Percentiles rank a stretch among this genome's conserved stretches.
Evolutionary conservation across 352 stramenopile genomes (phyloP).

Genomic region (Phytophthora pini): DNA sequence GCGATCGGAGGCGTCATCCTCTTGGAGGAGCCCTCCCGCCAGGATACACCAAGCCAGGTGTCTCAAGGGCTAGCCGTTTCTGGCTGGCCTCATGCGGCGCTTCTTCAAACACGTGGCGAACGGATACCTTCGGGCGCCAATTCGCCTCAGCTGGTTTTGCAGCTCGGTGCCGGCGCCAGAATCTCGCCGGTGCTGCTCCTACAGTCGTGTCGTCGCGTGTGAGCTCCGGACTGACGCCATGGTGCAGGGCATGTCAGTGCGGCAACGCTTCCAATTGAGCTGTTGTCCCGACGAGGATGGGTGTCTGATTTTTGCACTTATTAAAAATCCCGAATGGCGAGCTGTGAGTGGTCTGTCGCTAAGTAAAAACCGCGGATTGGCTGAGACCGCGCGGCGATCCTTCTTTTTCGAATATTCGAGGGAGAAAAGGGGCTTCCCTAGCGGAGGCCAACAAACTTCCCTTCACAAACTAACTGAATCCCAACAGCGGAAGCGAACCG

Average conservation of each 20-base stretch:
- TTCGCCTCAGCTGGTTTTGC: constrained; percentile 7
- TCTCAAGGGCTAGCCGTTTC: constrained; percentile 19
- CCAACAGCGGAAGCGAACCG: constrained; percentile 5
- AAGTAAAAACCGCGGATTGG: constrained; percentile 37
- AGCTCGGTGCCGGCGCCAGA: constrained; percentile 15
- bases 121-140: constrained; percentile 3
- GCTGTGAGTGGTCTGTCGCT: constrained; percentile 6
- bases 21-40: neutral
- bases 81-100: neutral
- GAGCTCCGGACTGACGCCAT: constrained; percentile 32
- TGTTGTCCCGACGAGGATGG: constrained; percentile 18
- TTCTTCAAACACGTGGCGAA: constrained; percentile 10
- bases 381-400: neutral
- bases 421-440: constrained; percentile 16
- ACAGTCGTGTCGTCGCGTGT: constrained; percentile 26
- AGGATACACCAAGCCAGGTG: constrained; percentile 20
- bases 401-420: constrained; percentile 46
- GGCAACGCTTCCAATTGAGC: too few species aligned
- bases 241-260: constrained; percentile 1
- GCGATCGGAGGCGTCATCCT: constrained; percentile 8
- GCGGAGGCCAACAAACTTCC: constrained; percentile 14
- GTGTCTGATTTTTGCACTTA: constrained; percentile 26
- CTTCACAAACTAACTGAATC: constrained; percentile 36
- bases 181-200: constrained; percentile 15
- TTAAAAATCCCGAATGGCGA: constrained; percentile 1